Evolutionary conservation across 345 rosid genomes (phyloP).

Genomic region (Corchorus olitorius): DNA sequence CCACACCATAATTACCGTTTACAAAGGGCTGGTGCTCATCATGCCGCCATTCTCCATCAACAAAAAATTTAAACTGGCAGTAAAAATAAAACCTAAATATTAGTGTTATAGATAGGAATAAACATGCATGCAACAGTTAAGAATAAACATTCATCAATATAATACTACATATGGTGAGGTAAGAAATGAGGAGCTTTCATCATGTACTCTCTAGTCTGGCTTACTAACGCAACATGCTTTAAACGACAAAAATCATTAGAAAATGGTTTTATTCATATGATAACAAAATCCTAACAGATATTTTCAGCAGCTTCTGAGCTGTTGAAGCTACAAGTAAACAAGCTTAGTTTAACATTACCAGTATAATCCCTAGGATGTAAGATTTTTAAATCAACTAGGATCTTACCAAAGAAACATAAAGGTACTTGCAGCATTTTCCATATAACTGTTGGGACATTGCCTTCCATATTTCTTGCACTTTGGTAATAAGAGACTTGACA

Average conservation of each 20-base stretch:
- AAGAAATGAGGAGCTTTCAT: background rate
- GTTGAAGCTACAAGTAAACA: background rate
- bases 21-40: slow-evolving; percentile 75
- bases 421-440: background rate
- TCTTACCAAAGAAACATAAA: background rate
- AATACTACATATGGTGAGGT: background rate
- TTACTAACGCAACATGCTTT: background rate
- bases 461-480: background rate
- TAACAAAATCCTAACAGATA: background rate
- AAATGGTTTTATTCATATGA: background rate
- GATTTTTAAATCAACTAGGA: background rate
- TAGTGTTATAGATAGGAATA: slow-evolving; percentile 14
- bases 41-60: slow-evolving; percentile 93
- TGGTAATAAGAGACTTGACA: background rate
- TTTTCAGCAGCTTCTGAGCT: background rate
- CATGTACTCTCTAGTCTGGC: background rate
- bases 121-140: slow-evolving; percentile 1
- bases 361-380: background rate
- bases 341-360: slow-evolving; percentile 3
- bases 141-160: background rate
- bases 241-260: background rate
- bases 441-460: background rate
- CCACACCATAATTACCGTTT: slow-evolving; percentile 58
- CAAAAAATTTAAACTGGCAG: slow-evolving; percentile 82
- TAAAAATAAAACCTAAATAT: slow-evolving; percentile 28